Base-by-base conservation (phyloP, 345 rosid species). In the Tarenaya hassleriana region DNA sequence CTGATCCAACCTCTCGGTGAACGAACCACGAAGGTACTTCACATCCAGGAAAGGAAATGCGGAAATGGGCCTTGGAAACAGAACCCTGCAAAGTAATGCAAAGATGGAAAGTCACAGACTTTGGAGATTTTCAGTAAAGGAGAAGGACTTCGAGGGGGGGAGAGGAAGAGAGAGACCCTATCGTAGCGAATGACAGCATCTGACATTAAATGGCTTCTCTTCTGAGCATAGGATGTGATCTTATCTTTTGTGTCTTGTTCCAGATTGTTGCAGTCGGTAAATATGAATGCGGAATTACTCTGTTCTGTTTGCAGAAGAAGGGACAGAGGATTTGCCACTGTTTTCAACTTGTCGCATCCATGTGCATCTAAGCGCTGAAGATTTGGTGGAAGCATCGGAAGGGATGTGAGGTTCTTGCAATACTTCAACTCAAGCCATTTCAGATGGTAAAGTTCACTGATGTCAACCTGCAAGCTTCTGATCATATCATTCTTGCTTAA, bases 291-390 rank as follows among this genome's bases (percentile, higher is more conserved):
- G 29, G 38, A 54, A 15, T 62, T 55, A 8, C 47, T 32, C 19
- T 39, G 54, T 27, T 55, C 61, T 0, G 55, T 29, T 0, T 11
- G 8, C 41, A 7, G 10, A 15, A 1, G 27, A 14, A 13, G 13
- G 18, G 55, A 35, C 13, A 47, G 8, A 1, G 61, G 50, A 38
- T 16, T 29, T 0, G 42, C 10, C 9, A 62, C 50, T 18, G 43
- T 55, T 47, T 43, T 55, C 15, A 62, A 55, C 9, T 27, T 46
- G 11, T 10, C 7, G 19, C 67, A 62, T 0, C 61, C 67, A 40
- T 62, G 44, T 40, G 67, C 61, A 47, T 54, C 16, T 55, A 54
- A 47, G 55, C 43, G 40, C 13, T 47, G 48, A 14, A 62, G 61
- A 55, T 54, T 62, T 0, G 67, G 55, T 47, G 67, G 67, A 55